Evolutionary conservation across 495 filamentous ascomycete genomes (phyloP).

Genomic region (Daldinia vernicosa): DNA sequence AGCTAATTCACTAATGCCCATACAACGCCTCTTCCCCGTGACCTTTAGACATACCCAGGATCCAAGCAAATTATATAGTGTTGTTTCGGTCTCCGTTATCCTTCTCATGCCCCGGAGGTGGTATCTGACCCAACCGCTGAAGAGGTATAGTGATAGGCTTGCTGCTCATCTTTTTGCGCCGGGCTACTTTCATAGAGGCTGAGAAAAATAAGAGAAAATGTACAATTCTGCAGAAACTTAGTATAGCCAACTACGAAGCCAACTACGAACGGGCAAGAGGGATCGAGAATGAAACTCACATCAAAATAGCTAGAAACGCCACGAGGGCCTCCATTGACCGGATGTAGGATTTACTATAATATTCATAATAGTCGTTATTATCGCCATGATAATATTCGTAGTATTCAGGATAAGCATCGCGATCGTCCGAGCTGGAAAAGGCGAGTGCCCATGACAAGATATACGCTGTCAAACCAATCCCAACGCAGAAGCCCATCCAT

Average conservation of each 20-base stretch:
- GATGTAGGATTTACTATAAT: constrained; percentile 25
- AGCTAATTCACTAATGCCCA: not conserved
- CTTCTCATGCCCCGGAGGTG: not conserved
- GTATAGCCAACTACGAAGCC: not conserved
- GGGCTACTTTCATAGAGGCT: constrained; percentile 48
- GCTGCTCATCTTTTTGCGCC: not conserved
- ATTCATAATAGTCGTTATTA: constrained; percentile 5
- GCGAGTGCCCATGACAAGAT: constrained; percentile 23
- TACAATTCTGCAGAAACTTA: constrained; percentile 31
- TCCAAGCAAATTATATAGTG: not conserved
- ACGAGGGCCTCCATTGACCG: constrained; percentile 21
- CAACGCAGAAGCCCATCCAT: constrained; percentile 31
- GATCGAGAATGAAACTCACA: constrained; percentile 25
- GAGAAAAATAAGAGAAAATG: constrained; percentile 52
- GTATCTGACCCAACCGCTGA: not conserved
- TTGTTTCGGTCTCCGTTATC: not conserved
- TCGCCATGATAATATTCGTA: constrained; percentile 28
- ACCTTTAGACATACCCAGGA: not conserved
- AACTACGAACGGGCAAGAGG: not conserved
- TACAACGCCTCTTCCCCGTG: not conserved
- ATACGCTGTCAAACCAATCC: constrained; percentile 28
- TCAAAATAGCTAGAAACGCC: constrained; percentile 36
- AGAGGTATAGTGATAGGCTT: not conserved
- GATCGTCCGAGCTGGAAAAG: constrained; percentile 5
- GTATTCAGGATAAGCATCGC: constrained; percentile 20